These are phyloP conservation scores for Hemileccinum impolitum DNA, from an alignment of 768 basidiomycete species.

Conservation along the genomic window DNA sequence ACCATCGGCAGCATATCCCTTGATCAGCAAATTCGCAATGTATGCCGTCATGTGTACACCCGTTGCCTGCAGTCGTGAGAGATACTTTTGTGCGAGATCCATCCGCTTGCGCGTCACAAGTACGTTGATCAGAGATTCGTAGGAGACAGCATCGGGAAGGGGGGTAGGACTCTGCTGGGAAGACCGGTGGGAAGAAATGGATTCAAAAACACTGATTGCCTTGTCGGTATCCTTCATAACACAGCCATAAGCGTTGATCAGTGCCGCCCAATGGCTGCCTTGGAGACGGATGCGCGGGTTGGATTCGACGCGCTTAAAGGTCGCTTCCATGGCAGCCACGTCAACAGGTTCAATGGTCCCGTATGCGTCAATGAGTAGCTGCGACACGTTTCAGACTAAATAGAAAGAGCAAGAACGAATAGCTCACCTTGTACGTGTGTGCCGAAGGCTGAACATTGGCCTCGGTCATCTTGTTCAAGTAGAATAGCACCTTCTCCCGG, in stretches of 20 bases:
- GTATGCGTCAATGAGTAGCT: slow-evolving; percentile 89
- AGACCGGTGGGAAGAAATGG: slow-evolving; percentile 55
- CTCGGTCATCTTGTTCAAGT: slow-evolving; percentile 60
- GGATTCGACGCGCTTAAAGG: slow-evolving; percentile 61
- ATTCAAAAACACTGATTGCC: slow-evolving; percentile 75
- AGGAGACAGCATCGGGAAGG: slow-evolving; percentile 78
- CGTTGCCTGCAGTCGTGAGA: slow-evolving; percentile 53
- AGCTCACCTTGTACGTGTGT: slow-evolving; percentile 88
- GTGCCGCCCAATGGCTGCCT: slow-evolving; percentile 73
- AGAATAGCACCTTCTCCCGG: slow-evolving; percentile 70
- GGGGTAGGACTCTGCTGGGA: slow-evolving; percentile 29
- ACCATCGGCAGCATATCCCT: slow-evolving; percentile 64
- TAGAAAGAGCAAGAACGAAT: background rate
- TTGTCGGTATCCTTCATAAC: slow-evolving; percentile 72
- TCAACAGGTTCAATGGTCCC: slow-evolving; percentile 84
- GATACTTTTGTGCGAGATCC: slow-evolving; percentile 71
- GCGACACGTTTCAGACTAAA: background rate
- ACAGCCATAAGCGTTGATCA: slow-evolving; percentile 89
- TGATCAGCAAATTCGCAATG: slow-evolving; percentile 69
- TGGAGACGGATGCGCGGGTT: slow-evolving; percentile 30
- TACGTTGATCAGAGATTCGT: slow-evolving; percentile 88
- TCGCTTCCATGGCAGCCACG: slow-evolving; percentile 61
- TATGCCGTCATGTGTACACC: slow-evolving; percentile 92
- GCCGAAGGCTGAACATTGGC: slow-evolving; percentile 71
- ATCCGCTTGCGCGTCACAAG: slow-evolving; percentile 73